phyloP scores from a whole-genome alignment of 2,329 filamentous ascomycete genomes.

The Fonsecaea monophora region DNA sequence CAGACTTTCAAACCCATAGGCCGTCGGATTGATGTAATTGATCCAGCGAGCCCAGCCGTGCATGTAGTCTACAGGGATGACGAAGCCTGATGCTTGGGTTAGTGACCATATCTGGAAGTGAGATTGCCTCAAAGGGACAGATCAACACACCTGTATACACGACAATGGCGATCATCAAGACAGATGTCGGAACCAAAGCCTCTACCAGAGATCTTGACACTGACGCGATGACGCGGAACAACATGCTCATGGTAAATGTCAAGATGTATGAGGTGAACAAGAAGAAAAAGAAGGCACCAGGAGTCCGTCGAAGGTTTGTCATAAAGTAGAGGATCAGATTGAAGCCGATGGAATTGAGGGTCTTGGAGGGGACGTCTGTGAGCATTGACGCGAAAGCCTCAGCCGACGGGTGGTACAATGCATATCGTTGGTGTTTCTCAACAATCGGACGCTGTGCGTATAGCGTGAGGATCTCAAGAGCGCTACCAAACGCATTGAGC shows the following conservation, averaged over 20 bases:
- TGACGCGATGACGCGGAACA: constrained; percentile 73
- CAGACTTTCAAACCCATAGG: constrained; percentile 70
- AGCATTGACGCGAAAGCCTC: constrained; percentile 87
- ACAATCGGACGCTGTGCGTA: constrained; percentile 91
- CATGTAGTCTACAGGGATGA: constrained; percentile 66
- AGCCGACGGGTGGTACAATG: constrained; percentile 85
- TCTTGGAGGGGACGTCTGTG: constrained; percentile 81
- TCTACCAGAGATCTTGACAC: constrained; percentile 70
- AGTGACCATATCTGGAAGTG: not conserved
- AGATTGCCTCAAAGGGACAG: not conserved
- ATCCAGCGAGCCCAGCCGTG: constrained; percentile 72
- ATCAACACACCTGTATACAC: constrained; percentile 66
- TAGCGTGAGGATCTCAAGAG: constrained; percentile 74
- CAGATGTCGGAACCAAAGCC: constrained; percentile 62
- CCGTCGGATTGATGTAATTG: constrained; percentile 69
- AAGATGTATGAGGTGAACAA: constrained; percentile 69
- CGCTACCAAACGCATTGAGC: constrained; percentile 66
- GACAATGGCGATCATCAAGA: constrained; percentile 62
- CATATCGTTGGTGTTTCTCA: constrained; percentile 86
- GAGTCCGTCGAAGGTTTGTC: constrained; percentile 76
- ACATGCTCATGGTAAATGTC: constrained; percentile 66
- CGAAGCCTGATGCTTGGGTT: constrained; percentile 51
- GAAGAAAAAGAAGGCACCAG: constrained; percentile 85
- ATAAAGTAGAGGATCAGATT: constrained; percentile 87
- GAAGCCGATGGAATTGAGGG: constrained; percentile 75